Evolutionary conservation across 352 stramenopile species (phyloP).

Genomic region (Globisporangium alternatum): DNA sequence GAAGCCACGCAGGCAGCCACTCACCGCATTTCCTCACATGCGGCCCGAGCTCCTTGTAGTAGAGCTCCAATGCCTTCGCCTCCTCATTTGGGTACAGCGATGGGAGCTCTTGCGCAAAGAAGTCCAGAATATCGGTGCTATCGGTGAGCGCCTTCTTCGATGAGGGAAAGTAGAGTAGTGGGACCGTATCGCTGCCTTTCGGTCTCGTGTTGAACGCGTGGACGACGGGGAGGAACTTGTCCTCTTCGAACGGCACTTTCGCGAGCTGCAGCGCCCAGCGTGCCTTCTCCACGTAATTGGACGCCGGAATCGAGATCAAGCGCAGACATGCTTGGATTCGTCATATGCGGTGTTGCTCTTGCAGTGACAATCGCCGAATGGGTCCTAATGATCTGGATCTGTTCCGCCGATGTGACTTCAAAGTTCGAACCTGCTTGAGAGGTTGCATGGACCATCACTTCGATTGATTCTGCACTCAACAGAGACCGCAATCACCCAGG

Average conservation of each 20-base stretch:
- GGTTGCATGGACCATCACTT: slow-evolving; percentile 1
- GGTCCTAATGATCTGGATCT: neutral
- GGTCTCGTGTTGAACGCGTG: slow-evolving; percentile 31
- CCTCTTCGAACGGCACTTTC: slow-evolving; percentile 37
- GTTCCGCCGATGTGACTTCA: neutral
- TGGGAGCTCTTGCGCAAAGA: slow-evolving; percentile 26
- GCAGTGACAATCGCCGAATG: neutral
- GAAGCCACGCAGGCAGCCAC: neutral
- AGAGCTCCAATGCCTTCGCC: slow-evolving; percentile 31
- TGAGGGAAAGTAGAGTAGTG: slow-evolving; percentile 26
- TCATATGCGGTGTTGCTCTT: neutral
- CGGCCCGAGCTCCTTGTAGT: slow-evolving; percentile 37
- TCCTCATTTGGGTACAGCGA: slow-evolving; percentile 31
- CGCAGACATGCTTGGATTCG: slow-evolving; percentile 13
- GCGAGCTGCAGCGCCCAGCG: slow-evolving; percentile 42
- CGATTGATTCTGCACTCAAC: neutral
- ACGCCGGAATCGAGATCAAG: slow-evolving; percentile 41
- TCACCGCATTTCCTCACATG: slow-evolving; percentile 23
- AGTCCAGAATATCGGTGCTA: slow-evolving; percentile 39
- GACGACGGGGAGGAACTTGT: slow-evolving; percentile 41
- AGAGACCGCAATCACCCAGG: neutral
- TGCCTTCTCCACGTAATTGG: slow-evolving; percentile 57
- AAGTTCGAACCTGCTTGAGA: neutral
- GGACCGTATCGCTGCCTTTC: slow-evolving; percentile 36
- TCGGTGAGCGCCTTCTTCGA: slow-evolving; percentile 24